phyloP scores from a whole-genome alignment of 306 rosid species.

The Cicer cuneatum region DNA sequence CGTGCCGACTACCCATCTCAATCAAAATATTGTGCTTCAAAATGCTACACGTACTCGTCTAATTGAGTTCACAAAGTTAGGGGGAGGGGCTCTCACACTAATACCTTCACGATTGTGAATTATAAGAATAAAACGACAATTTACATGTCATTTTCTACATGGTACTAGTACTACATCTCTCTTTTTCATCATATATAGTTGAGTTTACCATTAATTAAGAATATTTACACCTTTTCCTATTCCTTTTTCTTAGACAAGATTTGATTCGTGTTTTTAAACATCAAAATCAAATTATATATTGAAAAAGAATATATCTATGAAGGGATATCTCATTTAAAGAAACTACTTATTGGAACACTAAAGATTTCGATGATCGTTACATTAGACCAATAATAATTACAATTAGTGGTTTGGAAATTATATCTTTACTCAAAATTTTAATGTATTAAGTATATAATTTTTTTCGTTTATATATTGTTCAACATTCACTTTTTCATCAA shows the following conservation, averaged over 20 bases:
- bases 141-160: constrained; percentile 35
- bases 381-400: too few species aligned
- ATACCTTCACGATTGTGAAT: constrained; percentile 7
- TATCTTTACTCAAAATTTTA: too few species aligned
- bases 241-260: not conserved
- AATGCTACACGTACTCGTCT: constrained; percentile 30
- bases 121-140: constrained; percentile 43
- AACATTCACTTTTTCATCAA: too few species aligned
- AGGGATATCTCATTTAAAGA: too few species aligned
- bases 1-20: constrained; percentile 47
- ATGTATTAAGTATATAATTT: too few species aligned
- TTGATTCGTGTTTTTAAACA: constrained; percentile 4
- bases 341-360: too few species aligned
- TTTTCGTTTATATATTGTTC: too few species aligned
- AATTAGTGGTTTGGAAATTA: too few species aligned
- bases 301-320: too few species aligned
- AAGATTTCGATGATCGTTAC: too few species aligned
- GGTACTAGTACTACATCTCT: not conserved
- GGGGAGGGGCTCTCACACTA: constrained; percentile 28
- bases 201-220: constrained; percentile 19
- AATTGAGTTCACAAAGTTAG: not conserved
- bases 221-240: not conserved
- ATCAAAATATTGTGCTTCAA: constrained; percentile 2
- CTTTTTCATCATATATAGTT: constrained; percentile 10
- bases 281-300: not conserved